Percentiles rank a stretch among this genome's conserved stretches.
These are phyloP conservation scores for Podospora comata DNA, from an alignment of 495 filamentous ascomycete genomes.

Conservation along the genomic window DNA sequence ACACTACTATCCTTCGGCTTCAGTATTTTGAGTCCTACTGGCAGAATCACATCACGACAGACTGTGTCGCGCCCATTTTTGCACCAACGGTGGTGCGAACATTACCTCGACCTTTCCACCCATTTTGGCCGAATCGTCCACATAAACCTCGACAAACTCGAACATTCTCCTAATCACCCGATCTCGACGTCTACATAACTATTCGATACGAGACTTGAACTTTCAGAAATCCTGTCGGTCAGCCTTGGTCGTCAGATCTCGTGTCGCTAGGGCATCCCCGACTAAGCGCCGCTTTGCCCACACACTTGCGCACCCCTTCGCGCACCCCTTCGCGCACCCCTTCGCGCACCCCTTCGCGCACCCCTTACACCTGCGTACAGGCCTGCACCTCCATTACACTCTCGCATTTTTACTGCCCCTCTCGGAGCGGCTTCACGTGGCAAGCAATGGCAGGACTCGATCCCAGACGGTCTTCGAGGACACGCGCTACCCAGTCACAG, in stretches of 20 bases:
- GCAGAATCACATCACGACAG: too few species aligned
- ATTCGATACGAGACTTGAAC: not conserved
- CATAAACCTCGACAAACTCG: not conserved
- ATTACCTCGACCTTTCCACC: not conserved
- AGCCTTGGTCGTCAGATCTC: not conserved
- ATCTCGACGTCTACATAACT: not conserved
- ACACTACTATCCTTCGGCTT: not conserved
- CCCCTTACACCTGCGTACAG: not conserved
- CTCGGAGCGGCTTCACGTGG: constrained; percentile 26
- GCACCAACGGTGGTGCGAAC: not conserved
- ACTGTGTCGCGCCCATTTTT: not conserved
- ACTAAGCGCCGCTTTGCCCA: not conserved
- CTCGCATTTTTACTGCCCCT: constrained; percentile 23
- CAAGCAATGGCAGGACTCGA: constrained; percentile 56
- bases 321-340: constrained; percentile 1
- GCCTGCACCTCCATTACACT: not conserved
- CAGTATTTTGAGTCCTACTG: too few species aligned
- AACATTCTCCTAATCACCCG: not conserved
- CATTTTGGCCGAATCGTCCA: not conserved
- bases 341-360: not conserved
- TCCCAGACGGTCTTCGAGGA: constrained; percentile 87
- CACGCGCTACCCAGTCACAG: constrained; percentile 75
- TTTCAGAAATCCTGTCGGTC: not conserved
- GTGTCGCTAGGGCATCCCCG: not conserved
- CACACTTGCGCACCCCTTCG: not conserved